phyloP scores from a whole-genome alignment of 1,139 yeast genomes.

The Suhomyces bolitotheri region DNA sequence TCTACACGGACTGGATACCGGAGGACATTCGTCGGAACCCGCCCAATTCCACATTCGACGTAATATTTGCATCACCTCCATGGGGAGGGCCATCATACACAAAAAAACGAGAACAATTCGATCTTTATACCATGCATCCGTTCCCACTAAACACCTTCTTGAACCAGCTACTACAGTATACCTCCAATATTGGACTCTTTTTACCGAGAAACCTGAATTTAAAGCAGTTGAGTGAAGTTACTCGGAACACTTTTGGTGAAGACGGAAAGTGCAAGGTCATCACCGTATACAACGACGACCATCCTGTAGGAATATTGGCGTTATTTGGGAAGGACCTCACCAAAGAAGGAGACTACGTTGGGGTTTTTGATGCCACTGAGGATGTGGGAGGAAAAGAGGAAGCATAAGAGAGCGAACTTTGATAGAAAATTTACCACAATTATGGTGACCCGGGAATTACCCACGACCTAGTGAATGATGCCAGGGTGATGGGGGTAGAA shows the following conservation, averaged over 20 bases:
- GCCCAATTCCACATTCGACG: conserved; percentile 47
- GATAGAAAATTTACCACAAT: too few relatives aligned
- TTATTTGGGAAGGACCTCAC: conserved; percentile 50
- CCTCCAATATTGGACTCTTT: conserved; percentile 63
- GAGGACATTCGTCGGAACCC: conserved; percentile 16
- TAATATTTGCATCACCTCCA: conserved; percentile 86
- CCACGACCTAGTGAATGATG: too few relatives aligned
- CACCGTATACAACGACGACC: conserved; percentile 43
- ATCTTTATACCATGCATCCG: conserved; percentile 43
- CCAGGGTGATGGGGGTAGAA: too few relatives aligned
- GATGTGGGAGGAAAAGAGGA: too few relatives aligned
- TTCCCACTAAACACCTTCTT: conserved; percentile 49
- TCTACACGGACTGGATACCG: conserved; percentile 33
- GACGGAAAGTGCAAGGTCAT: conserved; percentile 50
- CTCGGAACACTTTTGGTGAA: conserved; percentile 47
- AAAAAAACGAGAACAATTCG: conserved; percentile 19
- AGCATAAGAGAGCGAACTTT: too few relatives aligned
- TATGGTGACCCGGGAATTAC: too few relatives aligned
- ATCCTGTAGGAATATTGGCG: conserved; percentile 55
- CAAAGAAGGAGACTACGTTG: conserved; percentile 3
- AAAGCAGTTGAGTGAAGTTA: conserved; percentile 52
- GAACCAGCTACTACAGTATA: conserved; percentile 39
- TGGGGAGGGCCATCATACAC: conserved; percentile 92
- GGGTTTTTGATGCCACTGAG: conserved; percentile 1
- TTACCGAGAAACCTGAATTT: conserved; percentile 73